Evolutionary conservation across 345 rosid species (phyloP).

Genomic region (Kernera saxatilis): DNA sequence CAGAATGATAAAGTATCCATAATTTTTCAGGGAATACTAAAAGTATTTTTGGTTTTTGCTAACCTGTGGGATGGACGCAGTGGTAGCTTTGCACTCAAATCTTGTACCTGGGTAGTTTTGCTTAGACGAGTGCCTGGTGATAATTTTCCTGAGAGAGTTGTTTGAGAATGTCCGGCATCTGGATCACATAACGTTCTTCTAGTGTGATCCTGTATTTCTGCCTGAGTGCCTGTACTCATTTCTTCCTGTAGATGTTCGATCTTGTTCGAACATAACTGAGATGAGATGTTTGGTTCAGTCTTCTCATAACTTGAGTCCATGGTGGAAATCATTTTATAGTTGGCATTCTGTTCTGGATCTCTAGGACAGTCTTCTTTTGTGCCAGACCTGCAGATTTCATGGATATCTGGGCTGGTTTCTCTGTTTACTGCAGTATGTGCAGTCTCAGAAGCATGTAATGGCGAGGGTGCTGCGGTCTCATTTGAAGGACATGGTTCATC

Average conservation of each 20-base stretch:
- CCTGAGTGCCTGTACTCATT: conserved; percentile 16
- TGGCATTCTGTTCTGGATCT: conserved; percentile 21
- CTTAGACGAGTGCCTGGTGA: conserved; percentile 13
- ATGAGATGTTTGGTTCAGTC: conserved; percentile 16
- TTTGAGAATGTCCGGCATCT: conserved; percentile 20
- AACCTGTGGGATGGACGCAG: conserved; percentile 40
- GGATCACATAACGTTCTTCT: conserved; percentile 10
- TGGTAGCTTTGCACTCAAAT: conserved; percentile 24
- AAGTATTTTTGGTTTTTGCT: conserved; percentile 20
- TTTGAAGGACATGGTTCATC: conserved; percentile 12
- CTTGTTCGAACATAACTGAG: conserved; percentile 23
- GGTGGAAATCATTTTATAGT: neutral
- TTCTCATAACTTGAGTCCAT: conserved; percentile 26
- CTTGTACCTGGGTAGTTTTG: conserved; percentile 28
- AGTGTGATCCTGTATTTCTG: conserved; percentile 12
- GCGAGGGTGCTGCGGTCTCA: conserved; percentile 6
- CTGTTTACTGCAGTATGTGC: conserved; percentile 1
- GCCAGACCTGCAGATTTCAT: conserved; percentile 17
- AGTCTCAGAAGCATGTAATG: conserved; percentile 15
- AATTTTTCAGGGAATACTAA: neutral
- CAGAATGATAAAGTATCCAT: neutral
- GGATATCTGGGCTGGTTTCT: conserved; percentile 26
- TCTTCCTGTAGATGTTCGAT: conserved; percentile 26
- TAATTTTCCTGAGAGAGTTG: conserved; percentile 15
- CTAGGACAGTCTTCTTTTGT: conserved; percentile 3